A percentile compares a stretch with the other conserved stretches of the same genome.
phyloP scores from a whole-genome alignment of 1,284 basidiomycete species.

The Melampsora allii-populina region DNA sequence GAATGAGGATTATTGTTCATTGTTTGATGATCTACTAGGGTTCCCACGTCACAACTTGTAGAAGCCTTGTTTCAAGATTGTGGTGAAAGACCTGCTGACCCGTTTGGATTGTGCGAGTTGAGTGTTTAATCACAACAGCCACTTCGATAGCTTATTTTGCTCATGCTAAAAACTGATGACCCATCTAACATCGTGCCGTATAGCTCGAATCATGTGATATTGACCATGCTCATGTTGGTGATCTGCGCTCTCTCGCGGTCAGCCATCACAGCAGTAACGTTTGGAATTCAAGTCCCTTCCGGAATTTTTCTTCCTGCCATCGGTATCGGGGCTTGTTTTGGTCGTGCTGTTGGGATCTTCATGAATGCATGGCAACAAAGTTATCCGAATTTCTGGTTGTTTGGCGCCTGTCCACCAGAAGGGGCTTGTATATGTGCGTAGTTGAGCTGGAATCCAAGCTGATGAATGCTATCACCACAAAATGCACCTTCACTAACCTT shows the following conservation, averaged over 20 bases:
- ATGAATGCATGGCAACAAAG: constrained; percentile 55
- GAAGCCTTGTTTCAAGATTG: constrained; percentile 71
- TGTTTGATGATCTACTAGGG: constrained; percentile 54
- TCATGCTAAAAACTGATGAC: neutral
- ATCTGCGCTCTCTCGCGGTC: constrained; percentile 60
- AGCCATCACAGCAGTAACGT: constrained; percentile 32
- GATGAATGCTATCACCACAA: neutral
- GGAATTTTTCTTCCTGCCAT: constrained; percentile 62
- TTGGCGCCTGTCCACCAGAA: constrained; percentile 40
- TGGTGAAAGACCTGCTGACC: constrained; percentile 19
- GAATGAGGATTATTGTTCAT: neutral
- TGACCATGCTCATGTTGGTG: constrained; percentile 54
- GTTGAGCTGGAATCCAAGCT: neutral
- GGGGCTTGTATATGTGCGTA: constrained; percentile 33
- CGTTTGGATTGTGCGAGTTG: constrained; percentile 34
- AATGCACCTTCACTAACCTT: neutral
- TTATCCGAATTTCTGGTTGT: constrained; percentile 40
- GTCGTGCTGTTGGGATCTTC: constrained; percentile 76
- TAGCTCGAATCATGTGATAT: constrained; percentile 43
- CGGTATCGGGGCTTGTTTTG: constrained; percentile 59
- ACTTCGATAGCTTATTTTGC: constrained; percentile 52
- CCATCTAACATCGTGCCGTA: neutral
- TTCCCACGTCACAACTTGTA: constrained; percentile 67
- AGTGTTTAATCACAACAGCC: constrained; percentile 56
- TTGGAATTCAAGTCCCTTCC: constrained; percentile 61